A percentile compares a stretch with the other conserved stretches of the same genome.
Evolutionary conservation across 495 filamentous ascomycete species (phyloP).

Genomic region (Bacidia rubella): DNA sequence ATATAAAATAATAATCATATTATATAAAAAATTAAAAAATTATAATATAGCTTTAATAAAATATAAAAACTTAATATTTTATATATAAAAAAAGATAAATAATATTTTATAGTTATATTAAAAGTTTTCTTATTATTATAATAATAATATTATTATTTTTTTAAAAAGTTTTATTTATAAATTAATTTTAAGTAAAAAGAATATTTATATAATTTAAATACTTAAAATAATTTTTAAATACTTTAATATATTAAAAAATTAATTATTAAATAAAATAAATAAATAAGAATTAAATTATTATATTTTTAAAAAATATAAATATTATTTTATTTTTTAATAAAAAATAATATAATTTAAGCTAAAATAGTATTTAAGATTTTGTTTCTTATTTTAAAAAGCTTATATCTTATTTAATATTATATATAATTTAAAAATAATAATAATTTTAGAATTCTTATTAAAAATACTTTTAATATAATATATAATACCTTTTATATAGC

Average conservation of each 20-base stretch:
- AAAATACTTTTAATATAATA: too few relatives aligned
- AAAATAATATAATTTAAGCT: not conserved
- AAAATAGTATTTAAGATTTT: too few relatives aligned
- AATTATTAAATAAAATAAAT: not conserved
- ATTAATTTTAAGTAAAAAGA: not conserved
- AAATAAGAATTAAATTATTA: not conserved
- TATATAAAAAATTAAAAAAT: not conserved
- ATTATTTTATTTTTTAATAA: not conserved
- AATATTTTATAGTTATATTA: not conserved
- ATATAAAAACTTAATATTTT: not conserved
- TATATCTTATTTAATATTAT: conserved; percentile 3
- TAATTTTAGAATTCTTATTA: too few relatives aligned
- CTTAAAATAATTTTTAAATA: not conserved
- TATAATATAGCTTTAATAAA: conserved; percentile 1
- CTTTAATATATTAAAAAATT: not conserved
- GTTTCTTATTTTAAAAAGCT: not conserved
- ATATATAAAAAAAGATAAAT: conserved; percentile 5
- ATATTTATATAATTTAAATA: not conserved
- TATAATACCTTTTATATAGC: too few relatives aligned
- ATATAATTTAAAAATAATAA: not conserved
- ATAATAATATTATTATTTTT: conserved; percentile 9
- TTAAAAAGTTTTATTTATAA: conserved; percentile 3
- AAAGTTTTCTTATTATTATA: conserved; percentile 1
- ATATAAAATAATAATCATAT: not conserved
- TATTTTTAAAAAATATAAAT: not conserved